phyloP scores from a whole-genome alignment of 2,329 filamentous ascomycete genomes.

The Colletotrichum camelliae region DNA sequence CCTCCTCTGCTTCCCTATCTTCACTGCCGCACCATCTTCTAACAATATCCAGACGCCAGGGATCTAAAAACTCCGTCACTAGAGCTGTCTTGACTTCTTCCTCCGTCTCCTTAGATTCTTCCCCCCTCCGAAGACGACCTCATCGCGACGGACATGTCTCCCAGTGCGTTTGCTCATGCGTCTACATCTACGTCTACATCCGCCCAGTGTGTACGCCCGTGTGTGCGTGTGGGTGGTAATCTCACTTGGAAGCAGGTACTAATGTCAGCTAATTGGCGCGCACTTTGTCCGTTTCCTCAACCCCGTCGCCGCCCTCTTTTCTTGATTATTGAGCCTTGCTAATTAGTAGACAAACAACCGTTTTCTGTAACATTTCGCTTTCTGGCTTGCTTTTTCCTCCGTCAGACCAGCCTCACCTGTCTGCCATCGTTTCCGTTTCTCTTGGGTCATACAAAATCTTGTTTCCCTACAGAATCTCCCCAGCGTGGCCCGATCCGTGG shows the following conservation, averaged over 20 bases:
- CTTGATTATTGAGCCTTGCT: background rate
- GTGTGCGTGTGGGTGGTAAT: constrained; percentile 19
- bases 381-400: constrained; percentile 6
- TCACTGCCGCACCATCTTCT: background rate
- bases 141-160: background rate
- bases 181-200: background rate
- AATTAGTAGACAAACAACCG: constrained; percentile 10
- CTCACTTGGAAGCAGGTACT: constrained; percentile 20
- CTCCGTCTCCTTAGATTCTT: background rate
- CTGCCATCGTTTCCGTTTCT: background rate
- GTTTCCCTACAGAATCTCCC: constrained; percentile 14
- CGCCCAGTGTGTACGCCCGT: background rate
- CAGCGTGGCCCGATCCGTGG: background rate
- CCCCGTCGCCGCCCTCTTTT: background rate
- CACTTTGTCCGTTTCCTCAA: constrained; percentile 1
- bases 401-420: background rate
- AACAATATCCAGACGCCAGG: background rate
- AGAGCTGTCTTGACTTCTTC: background rate
- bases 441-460: constrained; percentile 1
- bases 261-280: constrained; percentile 19
- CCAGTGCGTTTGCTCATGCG: background rate
- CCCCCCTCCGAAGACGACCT: background rate
- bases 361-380: constrained; percentile 21
- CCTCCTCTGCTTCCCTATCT: background rate
- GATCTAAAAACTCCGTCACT: background rate